Conservation (phyloP, 345 rosid genomes). For the Syzygium aqueum region DNA sequence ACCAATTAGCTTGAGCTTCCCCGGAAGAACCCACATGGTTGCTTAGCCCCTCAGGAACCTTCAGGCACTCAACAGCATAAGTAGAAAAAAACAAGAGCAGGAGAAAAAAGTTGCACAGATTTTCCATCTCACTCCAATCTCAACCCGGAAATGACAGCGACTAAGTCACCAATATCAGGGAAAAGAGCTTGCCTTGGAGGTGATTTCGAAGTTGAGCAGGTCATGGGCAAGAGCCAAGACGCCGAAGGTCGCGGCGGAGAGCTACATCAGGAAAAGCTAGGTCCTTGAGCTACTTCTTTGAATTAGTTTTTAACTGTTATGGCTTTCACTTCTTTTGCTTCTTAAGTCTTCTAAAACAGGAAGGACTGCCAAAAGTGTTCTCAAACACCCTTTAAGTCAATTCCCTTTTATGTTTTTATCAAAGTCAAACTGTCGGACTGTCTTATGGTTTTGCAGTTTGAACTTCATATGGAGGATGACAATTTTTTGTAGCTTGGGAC, state of each 20-base stretch:
- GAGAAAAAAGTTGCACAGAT: not conserved
- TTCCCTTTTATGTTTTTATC: not conserved
- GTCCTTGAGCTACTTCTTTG: not conserved
- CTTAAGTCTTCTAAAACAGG: not conserved
- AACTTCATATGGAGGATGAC: not conserved
- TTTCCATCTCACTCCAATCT: not conserved
- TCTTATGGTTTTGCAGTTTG: not conserved
- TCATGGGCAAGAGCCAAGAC: slow-evolving; percentile 81
- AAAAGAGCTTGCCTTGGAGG: slow-evolving; percentile 39
- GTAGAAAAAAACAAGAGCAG: not conserved
- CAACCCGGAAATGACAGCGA: not conserved
- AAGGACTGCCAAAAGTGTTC: not conserved
- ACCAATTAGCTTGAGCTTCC: slow-evolving; percentile 95
- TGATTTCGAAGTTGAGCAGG: slow-evolving; percentile 64
- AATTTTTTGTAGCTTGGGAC: not conserved
- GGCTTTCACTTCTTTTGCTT: not conserved
- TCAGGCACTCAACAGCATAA: not conserved
- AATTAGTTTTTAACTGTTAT: not conserved
- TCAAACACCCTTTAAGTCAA: not conserved
- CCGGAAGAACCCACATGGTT: slow-evolving; percentile 62
- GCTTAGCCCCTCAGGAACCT: slow-evolving; percentile 76
- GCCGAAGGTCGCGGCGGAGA: slow-evolving; percentile 31
- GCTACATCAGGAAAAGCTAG: not conserved
- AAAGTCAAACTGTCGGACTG: not conserved
- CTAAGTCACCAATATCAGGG: not conserved